These are phyloP conservation scores for Oryza meridionalis DNA, from an alignment of 176 grass and related monocot genomes.

Conservation along the genomic window DNA sequence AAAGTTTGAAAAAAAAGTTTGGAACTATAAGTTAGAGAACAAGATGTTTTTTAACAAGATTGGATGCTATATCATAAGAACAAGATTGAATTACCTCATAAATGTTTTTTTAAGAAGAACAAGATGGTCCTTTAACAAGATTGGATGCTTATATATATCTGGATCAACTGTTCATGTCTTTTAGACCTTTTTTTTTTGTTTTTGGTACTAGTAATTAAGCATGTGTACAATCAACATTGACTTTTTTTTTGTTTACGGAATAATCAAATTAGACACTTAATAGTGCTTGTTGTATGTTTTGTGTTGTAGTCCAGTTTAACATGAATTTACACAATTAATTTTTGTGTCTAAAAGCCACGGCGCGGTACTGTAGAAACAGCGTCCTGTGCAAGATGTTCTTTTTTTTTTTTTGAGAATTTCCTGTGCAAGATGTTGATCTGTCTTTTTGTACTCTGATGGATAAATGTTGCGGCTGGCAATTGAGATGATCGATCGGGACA, in stretches of 20 bases:
- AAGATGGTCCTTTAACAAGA: not conserved
- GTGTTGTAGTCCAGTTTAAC: constrained; percentile 3
- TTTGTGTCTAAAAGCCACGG: constrained; percentile 1
- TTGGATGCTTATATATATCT: not conserved
- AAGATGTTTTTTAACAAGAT: no score
- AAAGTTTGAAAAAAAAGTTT: no score
- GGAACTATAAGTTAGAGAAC: no score
- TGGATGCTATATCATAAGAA: no score
- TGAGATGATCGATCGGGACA: constrained; percentile 10
- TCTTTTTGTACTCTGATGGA: constrained; percentile 29
- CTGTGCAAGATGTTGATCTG: constrained; percentile 16
- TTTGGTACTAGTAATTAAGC: not conserved
- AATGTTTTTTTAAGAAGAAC: not conserved
- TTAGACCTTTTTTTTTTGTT: not conserved
- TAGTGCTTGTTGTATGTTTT: not conserved
- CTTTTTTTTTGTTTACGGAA: not conserved
- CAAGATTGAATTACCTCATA: not conserved
- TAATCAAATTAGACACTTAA: not conserved
- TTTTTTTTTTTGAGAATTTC: not conserved
- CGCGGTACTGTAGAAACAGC: not conserved
- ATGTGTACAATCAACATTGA: not conserved
- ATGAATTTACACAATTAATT: not conserved
- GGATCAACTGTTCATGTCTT: not conserved
- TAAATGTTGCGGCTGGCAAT: constrained; percentile 34
- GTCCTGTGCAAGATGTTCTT: no score